Percentiles rank a stretch among this genome's conserved stretches.
These are phyloP conservation scores for Guyanaporus albipodus DNA, from an alignment of 768 basidiomycete genomes.

Conservation along the genomic window DNA sequence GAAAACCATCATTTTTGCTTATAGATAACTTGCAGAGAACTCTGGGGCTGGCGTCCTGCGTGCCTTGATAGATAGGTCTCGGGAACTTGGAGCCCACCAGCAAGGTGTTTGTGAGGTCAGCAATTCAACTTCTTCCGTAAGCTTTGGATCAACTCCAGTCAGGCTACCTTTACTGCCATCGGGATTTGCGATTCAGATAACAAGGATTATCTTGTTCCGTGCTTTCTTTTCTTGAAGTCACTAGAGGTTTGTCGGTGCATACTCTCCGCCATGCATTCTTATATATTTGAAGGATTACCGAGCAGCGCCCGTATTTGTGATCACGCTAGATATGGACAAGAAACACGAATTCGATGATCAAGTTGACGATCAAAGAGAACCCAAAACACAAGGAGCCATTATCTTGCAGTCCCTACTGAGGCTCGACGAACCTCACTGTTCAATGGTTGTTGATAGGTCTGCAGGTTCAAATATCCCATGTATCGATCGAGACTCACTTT, in stretches of 20 bases:
- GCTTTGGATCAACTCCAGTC: constrained; percentile 6
- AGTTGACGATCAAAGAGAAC: constrained; percentile 44
- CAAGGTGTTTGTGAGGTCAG: constrained; percentile 55
- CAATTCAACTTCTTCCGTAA: not conserved
- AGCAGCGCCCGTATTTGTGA: constrained; percentile 6
- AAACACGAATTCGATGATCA: constrained; percentile 13
- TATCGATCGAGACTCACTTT: constrained; percentile 5
- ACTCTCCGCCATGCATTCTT: not conserved
- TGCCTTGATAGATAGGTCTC: constrained; percentile 67
- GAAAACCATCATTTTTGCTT: not conserved
- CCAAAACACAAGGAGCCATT: constrained; percentile 80
- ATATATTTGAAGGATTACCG: constrained; percentile 23
- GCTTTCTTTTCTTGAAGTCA: constrained; percentile 54
- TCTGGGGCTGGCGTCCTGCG: constrained; percentile 76
- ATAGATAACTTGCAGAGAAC: constrained; percentile 41
- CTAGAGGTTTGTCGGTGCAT: constrained; percentile 39
- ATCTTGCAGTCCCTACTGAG: constrained; percentile 79
- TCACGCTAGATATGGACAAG: constrained; percentile 10
- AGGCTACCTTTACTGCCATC: constrained; percentile 64
- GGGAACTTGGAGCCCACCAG: constrained; percentile 44
- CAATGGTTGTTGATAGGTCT: constrained; percentile 68
- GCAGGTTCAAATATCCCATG: constrained; percentile 5
- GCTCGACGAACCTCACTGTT: constrained; percentile 63
- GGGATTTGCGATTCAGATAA: constrained; percentile 49
- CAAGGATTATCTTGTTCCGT: constrained; percentile 55